Evolutionary conservation across 2,329 filamentous ascomycete species (phyloP), one percentile per base, ranked within the genome.

Genomic region (Xylaria sp.): DNA sequence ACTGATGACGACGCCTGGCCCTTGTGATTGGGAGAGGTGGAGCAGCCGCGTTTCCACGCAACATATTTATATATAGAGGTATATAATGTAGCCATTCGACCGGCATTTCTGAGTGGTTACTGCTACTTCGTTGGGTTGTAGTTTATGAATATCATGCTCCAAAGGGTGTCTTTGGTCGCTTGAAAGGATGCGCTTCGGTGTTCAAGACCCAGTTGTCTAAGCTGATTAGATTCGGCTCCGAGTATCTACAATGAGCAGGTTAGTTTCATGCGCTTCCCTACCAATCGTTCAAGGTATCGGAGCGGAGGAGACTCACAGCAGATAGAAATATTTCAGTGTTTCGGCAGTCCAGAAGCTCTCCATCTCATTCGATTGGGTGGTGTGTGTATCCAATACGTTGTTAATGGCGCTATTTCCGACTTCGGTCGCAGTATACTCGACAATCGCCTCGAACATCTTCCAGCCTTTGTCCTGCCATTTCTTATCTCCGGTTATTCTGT

Each of bases 281-380:
- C 12, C 6, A 3, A 11, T 15, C 9, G 11, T 51, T 15, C 12
- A 17, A 14, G 42, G 40, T 8, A 15, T 4, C 4, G 17, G 4
- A 28, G 42, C 15, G 21, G 7, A 46, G 40, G 19, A 21, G n/a
- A 87, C 87, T 74, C 91, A 97, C 52, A 96, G 82, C 60, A 97
- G 76, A 75, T 92, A 97, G 69, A 95, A 96, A 74, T 96, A 96
- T 81, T 96, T 97, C 70, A 97, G 80, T 42, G 92, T 97, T 82
- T 97, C 93, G 3, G 91, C 91, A 64, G 92, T 82, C 92, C 93
- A 97, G 77, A 96, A 96, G 72, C 90, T 94, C 79, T 96, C 90
- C 91, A 94, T 94, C 69, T 82, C 81, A 74, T 93, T 86, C 40
- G 76, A 74, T 57, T 82, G 78, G 9, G 70, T 71, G 0, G 82